Conservation (phyloP, 106 monocot species). For the Allium fistulosum region DNA sequence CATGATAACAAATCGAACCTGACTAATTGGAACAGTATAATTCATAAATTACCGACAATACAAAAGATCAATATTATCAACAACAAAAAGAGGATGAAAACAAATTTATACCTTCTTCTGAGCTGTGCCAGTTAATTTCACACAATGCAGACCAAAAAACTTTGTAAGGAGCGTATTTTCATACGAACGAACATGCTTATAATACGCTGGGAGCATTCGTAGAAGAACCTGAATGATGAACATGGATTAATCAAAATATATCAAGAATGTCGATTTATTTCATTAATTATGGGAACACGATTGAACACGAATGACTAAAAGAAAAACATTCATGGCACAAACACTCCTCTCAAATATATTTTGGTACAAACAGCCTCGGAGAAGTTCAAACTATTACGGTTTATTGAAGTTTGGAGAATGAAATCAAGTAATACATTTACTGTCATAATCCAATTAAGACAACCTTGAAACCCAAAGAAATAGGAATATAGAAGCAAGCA, state of each 20-base stretch:
- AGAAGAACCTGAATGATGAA: constrained; percentile 57
- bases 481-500: no score
- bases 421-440: no score
- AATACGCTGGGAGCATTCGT: constrained; percentile 92
- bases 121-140: constrained; percentile 62
- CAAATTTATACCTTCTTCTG: constrained; percentile 70
- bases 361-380: no score
- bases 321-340: background rate
- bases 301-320: background rate
- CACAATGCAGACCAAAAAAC: constrained; percentile 94
- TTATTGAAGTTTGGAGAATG: no score
- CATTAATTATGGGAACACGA: background rate
- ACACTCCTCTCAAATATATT: no score
- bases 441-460: no score
- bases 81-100: background rate
- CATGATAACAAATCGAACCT: constrained; percentile 99
- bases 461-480: no score
- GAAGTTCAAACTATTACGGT: no score
- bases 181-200: constrained; percentile 80
- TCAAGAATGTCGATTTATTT: no score
- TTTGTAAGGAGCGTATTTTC: constrained; percentile 84
- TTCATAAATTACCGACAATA: background rate
- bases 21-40: background rate
- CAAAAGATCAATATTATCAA: background rate
- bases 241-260: constrained; percentile 1